Evolutionary conservation across 1,284 basidiomycete genomes (phyloP).

Genomic region (Ceratobasidium sp.): DNA sequence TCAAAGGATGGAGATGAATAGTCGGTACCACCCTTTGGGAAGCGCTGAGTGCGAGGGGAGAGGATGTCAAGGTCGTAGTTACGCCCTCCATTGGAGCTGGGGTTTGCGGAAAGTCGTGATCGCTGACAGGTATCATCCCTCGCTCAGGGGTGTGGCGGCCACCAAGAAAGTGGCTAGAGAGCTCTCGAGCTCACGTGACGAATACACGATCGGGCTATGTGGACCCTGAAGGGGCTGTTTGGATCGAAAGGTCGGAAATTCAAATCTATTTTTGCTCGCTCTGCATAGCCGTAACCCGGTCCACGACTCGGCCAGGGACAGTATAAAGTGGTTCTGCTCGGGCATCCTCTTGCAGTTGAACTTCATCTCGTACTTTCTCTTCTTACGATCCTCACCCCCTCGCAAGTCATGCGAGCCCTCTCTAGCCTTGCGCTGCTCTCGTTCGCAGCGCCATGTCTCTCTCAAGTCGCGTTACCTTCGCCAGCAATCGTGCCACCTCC

Average conservation of each 20-base stretch:
- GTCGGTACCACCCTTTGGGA: slow-evolving; percentile 4
- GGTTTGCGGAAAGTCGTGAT: background rate
- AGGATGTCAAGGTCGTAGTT: background rate
- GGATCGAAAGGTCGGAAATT: no score
- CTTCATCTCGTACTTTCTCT: background rate
- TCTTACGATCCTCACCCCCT: background rate
- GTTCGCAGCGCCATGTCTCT: background rate
- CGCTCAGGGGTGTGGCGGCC: slow-evolving; percentile 20
- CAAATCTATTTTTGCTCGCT: slow-evolving; percentile 7
- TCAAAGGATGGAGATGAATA: slow-evolving; percentile 32
- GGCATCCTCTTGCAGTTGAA: background rate
- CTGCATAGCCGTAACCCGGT: background rate
- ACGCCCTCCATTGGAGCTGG: slow-evolving; percentile 9
- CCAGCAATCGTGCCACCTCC: slow-evolving; percentile 69
- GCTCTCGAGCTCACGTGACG: slow-evolving; percentile 3
- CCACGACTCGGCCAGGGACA: background rate
- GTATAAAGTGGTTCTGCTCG: slow-evolving; percentile 9
- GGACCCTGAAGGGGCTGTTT: background rate
- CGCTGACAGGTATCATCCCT: slow-evolving; percentile 3
- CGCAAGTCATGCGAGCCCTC: slow-evolving; percentile 17
- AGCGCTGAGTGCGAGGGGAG: slow-evolving; percentile 8
- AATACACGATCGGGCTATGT: no score
- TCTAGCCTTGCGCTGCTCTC: slow-evolving; percentile 7
- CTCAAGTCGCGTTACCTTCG: slow-evolving; percentile 68
- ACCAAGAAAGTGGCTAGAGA: slow-evolving; percentile 20